Conservation (phyloP, 2,329 filamentous ascomycete species). For the Venturia asperata region DNA sequence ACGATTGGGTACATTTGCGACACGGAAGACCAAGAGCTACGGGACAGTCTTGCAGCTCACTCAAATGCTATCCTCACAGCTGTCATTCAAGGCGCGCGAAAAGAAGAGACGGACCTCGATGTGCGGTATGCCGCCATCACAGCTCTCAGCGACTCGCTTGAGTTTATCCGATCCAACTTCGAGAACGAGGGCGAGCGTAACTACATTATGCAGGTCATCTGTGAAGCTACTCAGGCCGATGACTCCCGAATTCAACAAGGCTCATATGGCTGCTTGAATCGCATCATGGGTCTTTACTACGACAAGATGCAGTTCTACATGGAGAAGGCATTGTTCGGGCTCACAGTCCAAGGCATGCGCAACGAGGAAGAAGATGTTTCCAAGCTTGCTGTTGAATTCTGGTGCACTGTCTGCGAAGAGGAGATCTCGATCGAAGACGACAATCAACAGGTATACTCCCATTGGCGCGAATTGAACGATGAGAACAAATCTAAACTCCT, state of each 20-base stretch:
- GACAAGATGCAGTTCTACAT: constrained; percentile 99
- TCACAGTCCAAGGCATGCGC: constrained; percentile 98
- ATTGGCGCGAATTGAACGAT: constrained; percentile 4
- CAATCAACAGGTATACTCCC: constrained; percentile 60
- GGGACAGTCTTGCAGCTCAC: constrained; percentile 72
- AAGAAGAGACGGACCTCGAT: constrained; percentile 87
- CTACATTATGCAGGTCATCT: constrained; percentile 99
- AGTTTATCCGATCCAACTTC: constrained; percentile 97
- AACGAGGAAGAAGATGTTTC: constrained; percentile 94
- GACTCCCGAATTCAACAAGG: constrained; percentile 91
- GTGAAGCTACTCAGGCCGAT: constrained; percentile 91
- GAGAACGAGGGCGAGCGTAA: constrained; percentile 98
- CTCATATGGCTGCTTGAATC: constrained; percentile 93
- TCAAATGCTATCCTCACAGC: constrained; percentile 97
- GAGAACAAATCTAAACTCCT: constrained; percentile 28
- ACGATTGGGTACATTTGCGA: constrained; percentile 99
- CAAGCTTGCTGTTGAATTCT: constrained; percentile 97
- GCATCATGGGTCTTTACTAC: constrained; percentile 98
- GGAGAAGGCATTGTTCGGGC: constrained; percentile 97
- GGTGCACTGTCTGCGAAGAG: constrained; percentile 99
- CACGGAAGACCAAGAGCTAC: constrained; percentile 79
- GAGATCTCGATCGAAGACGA: constrained; percentile 98
- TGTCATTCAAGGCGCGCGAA: constrained; percentile 92
- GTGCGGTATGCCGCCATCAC: constrained; percentile 89
- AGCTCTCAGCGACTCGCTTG: constrained; percentile 89